phyloP scores from a whole-genome alignment of 1,284 basidiomycete species.

The Flammula alnicola region DNA sequence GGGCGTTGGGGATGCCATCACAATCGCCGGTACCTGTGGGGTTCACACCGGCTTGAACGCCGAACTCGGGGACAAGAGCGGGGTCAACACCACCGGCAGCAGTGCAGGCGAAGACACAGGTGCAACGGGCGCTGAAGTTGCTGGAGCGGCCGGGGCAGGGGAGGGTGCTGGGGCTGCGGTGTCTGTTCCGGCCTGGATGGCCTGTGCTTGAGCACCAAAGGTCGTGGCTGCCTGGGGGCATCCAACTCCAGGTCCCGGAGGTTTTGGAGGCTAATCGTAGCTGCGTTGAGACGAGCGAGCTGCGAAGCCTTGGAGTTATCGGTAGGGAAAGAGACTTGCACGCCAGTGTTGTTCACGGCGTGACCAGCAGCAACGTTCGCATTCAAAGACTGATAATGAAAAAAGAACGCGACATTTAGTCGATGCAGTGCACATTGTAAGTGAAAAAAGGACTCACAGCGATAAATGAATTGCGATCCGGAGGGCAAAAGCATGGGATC shows the following conservation, averaged over 20 bases:
- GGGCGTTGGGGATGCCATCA: slow-evolving; percentile 54
- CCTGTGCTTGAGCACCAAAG: slow-evolving; percentile 33
- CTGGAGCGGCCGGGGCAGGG: slow-evolving; percentile 21
- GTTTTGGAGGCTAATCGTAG: slow-evolving; percentile 57
- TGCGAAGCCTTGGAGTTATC: slow-evolving; percentile 58
- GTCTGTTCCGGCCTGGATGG: slow-evolving; percentile 17
- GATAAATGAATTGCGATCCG: slow-evolving; percentile 39
- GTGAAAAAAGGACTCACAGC: slow-evolving; percentile 8
- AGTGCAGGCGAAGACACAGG: slow-evolving; percentile 23
- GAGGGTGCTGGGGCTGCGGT: slow-evolving; percentile 6
- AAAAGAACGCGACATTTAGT: not conserved
- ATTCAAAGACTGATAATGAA: slow-evolving; percentile 45
- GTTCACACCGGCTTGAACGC: slow-evolving; percentile 50
- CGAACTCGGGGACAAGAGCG: slow-evolving; percentile 56
- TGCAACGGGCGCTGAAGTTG: slow-evolving; percentile 22
- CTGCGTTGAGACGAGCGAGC: slow-evolving; percentile 55
- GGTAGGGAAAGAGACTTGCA: slow-evolving; percentile 60
- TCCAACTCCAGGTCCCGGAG: slow-evolving; percentile 56
- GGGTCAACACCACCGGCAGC: slow-evolving; percentile 42
- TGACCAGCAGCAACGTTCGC: slow-evolving; percentile 62
- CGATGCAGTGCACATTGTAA: not conserved
- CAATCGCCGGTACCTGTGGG: slow-evolving; percentile 60
- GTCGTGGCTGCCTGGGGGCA: slow-evolving; percentile 59
- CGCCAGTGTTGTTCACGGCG: slow-evolving; percentile 61
- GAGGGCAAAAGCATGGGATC: slow-evolving; percentile 68